Evolutionary conservation across 129 eudicot genomes (phyloP).

Genomic region (Flaveria ramosissima): DNA sequence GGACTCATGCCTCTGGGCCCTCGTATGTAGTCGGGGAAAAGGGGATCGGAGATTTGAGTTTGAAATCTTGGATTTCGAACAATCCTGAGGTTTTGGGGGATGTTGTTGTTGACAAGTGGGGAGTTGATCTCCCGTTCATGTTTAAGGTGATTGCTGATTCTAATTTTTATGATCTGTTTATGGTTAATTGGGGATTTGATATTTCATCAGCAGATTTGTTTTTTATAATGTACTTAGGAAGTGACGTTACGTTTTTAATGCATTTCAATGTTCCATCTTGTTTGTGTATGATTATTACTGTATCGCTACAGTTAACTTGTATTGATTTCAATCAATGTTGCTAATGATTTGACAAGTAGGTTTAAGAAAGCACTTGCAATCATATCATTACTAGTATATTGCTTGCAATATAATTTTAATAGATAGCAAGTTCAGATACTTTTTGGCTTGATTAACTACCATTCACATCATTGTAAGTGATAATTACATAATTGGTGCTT

Average conservation of each 20-base stretch:
- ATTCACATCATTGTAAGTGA: neutral
- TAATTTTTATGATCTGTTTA: neutral
- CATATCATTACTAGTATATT: neutral
- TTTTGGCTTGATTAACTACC: neutral
- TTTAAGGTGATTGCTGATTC: conserved; percentile 59
- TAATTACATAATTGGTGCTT: neutral
- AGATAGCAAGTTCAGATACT: too few species aligned
- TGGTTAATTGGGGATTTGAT: conserved; percentile 1
- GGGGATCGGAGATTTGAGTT: conserved; percentile 33
- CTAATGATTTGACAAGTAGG: neutral
- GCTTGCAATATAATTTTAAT: too few species aligned
- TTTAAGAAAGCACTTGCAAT: conserved; percentile 11
- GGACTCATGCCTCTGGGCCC: conserved; percentile 87
- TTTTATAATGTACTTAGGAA: too few species aligned
- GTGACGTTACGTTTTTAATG: too few species aligned
- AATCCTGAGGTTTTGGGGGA: conserved; percentile 76
- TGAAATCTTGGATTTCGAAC: conserved; percentile 69
- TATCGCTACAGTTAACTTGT: neutral
- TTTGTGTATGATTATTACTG: too few species aligned
- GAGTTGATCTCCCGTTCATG: conserved; percentile 73
- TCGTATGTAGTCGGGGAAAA: conserved; percentile 50
- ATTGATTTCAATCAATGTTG: conserved; percentile 4
- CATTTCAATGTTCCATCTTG: too few species aligned
- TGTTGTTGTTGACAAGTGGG: conserved; percentile 69
- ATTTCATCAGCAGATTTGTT: conserved; percentile 1